Evolutionary conservation across 805 yeast genomes (phyloP), one percentile per base, ranked within the genome.

Genomic region (Candida khao-thaluensis): DNA sequence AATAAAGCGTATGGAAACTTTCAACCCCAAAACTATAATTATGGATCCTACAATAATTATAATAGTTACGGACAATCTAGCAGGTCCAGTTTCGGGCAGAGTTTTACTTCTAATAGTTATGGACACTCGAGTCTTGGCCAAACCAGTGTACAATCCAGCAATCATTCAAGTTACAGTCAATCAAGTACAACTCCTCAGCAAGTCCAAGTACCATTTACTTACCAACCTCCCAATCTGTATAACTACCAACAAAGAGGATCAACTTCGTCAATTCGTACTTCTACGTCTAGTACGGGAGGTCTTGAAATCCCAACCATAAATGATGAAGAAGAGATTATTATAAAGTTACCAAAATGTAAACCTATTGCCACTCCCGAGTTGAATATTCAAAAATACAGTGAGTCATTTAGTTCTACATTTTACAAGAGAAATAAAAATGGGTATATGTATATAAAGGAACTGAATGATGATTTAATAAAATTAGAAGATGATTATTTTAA

Each of bases 401-500:
- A 47, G 23, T 38, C 46, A 17, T 55, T 52, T 44, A 58, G 66
- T 41, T 56, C 64, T 12, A 62, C 65, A 5, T 62, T 62, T 44
- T 62, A 62, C 48, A 60, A 59, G 34, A 42, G 68, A 30, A 62
- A 62, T 30, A 33, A 40, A 11, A 57, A 56, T 30, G 64, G 66
- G 12, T 62, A 60, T 40, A 62, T 62, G 68, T 62, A 62, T 40
- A 56, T 55, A n/a, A 52, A 52, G 29, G 68, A 62, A 35, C 55
- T 64, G 8, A 53, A 47, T 30, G 50, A 47, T 34, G 50, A 47
- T 25, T 27, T 47, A 11, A 43, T 47, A 17, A 47, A 47, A 26
- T 28, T 43, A 4, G 50, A 47, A 17, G 46, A 47, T 24, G 32
- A 38, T 15, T 34, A 27, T 8, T 35, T 43, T 14, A 37, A 30